phyloP scores from a whole-genome alignment of 495 filamentous ascomycete genomes.

The Talaromyces adpressus region DNA sequence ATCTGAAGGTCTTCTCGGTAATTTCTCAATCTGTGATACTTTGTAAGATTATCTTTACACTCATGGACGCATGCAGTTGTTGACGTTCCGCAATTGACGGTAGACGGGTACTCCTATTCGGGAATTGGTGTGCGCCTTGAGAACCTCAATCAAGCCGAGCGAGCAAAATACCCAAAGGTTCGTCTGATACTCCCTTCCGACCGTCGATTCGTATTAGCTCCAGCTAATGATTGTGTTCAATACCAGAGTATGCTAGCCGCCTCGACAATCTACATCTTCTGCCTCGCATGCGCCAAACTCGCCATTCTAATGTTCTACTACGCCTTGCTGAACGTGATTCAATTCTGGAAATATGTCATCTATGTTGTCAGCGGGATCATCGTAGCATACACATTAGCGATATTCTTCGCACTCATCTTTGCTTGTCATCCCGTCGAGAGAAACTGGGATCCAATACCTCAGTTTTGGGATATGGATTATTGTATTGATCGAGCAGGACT shows the following conservation, averaged over 20 bases:
- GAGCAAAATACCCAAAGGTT: constrained; percentile 11
- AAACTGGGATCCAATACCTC: constrained; percentile 20
- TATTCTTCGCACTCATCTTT: constrained; percentile 28
- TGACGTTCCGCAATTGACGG: background rate
- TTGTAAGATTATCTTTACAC: constrained; percentile 10
- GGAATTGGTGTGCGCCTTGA: constrained; percentile 10
- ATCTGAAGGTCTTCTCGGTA: constrained; percentile 16
- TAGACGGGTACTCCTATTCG: background rate
- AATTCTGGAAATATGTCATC: constrained; percentile 13
- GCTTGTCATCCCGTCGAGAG: constrained; percentile 29
- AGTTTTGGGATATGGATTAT: constrained; percentile 9
- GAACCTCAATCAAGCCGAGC: constrained; percentile 14
- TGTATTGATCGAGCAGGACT: constrained; percentile 26
- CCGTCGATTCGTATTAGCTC: background rate
- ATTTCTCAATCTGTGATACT: constrained; percentile 15
- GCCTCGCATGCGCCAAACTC: constrained; percentile 28
- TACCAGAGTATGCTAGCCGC: constrained; percentile 17
- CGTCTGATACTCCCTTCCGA: constrained; percentile 12
- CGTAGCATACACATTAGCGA: constrained; percentile 21
- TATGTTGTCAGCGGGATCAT: constrained; percentile 16
- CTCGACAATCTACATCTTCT: constrained; percentile 24
- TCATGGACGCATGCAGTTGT: background rate
- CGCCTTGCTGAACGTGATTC: constrained; percentile 16
- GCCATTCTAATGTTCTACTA: constrained; percentile 25
- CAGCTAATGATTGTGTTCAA: background rate